These are phyloP conservation scores for Periconia macrospinosa DNA, from an alignment of 2,329 filamentous ascomycete genomes.

Conservation along the genomic window DNA sequence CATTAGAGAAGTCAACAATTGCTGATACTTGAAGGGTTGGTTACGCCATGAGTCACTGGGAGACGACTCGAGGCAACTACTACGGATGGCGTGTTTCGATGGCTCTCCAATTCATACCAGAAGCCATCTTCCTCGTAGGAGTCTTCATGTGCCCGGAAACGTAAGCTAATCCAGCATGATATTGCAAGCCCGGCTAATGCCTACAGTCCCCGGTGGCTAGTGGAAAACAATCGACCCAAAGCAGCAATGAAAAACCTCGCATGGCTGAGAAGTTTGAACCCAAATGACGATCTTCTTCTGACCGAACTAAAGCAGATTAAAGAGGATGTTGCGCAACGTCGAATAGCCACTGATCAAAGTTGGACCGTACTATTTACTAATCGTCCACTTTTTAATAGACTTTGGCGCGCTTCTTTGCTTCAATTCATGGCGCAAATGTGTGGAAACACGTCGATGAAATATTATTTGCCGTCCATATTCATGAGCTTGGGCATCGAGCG, in stretches of 20 bases:
- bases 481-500: constrained; percentile 53
- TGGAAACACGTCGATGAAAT: constrained; percentile 63
- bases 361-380: constrained; percentile 56
- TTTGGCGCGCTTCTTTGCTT: constrained; percentile 60
- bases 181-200: background rate
- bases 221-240: constrained; percentile 53
- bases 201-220: constrained; percentile 58
- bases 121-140: constrained; percentile 52
- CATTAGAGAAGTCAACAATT: background rate
- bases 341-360: constrained; percentile 36
- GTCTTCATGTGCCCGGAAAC: constrained; percentile 59
- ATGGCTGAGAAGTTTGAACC: constrained; percentile 51
- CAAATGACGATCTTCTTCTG: constrained; percentile 37
- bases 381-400: constrained; percentile 51
- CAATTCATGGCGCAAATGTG: constrained; percentile 65
- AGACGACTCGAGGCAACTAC: constrained; percentile 43
- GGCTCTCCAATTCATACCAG: constrained; percentile 56
- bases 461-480: constrained; percentile 60
- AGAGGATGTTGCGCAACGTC: constrained; percentile 47
- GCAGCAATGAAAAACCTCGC: constrained; percentile 49
- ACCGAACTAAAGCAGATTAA: constrained; percentile 50
- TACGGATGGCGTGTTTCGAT: constrained; percentile 60
- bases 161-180: constrained; percentile 42
- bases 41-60: constrained; percentile 60
- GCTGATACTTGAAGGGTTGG: constrained; percentile 50